These are phyloP conservation scores for Melastoma malabathricum DNA, from an alignment of 345 rosid species.

Conservation along the genomic window DNA sequence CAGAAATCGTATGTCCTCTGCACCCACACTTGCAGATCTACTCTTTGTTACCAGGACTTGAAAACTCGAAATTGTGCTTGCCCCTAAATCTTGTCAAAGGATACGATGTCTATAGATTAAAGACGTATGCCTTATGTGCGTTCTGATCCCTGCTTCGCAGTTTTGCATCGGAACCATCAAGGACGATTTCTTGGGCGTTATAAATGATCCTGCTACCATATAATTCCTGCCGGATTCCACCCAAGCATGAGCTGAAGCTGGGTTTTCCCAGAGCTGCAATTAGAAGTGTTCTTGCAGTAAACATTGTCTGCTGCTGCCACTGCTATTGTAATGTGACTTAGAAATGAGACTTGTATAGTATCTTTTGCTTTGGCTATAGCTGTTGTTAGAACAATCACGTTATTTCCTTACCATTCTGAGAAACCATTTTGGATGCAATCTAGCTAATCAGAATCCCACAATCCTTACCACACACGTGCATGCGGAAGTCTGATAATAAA, in stretches of 20 bases:
- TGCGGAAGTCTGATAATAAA: slow-evolving; percentile 20
- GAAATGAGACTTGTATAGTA: too few species aligned
- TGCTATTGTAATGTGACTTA: too few species aligned
- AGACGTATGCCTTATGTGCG: not conserved
- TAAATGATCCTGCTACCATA: slow-evolving; percentile 63
- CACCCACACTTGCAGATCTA: too few species aligned
- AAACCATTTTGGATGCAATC: too few species aligned
- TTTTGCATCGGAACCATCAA: slow-evolving; percentile 91
- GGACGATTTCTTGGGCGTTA: slow-evolving; percentile 90
- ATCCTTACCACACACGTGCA: slow-evolving; percentile 47
- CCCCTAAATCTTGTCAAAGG: too few species aligned
- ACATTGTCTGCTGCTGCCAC: too few species aligned
- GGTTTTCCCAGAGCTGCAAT: too few species aligned
- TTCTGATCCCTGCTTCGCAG: slow-evolving; percentile 21
- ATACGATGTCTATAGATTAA: too few species aligned
- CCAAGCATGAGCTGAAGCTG: not conserved
- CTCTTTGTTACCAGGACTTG: not conserved
- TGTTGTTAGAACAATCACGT: not conserved
- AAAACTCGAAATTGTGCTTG: not conserved
- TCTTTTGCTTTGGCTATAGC: too few species aligned
- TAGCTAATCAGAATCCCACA: too few species aligned
- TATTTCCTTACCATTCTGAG: slow-evolving; percentile 14
- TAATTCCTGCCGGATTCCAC: slow-evolving; percentile 8
- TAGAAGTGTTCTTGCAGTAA: too few species aligned
- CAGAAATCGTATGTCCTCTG: slow-evolving; percentile 49